A percentile compares a stretch with the other conserved stretches of the same genome.
Conservation (phyloP, 2,329 filamentous ascomycete species). For the Aspergillus neotritici region DNA sequence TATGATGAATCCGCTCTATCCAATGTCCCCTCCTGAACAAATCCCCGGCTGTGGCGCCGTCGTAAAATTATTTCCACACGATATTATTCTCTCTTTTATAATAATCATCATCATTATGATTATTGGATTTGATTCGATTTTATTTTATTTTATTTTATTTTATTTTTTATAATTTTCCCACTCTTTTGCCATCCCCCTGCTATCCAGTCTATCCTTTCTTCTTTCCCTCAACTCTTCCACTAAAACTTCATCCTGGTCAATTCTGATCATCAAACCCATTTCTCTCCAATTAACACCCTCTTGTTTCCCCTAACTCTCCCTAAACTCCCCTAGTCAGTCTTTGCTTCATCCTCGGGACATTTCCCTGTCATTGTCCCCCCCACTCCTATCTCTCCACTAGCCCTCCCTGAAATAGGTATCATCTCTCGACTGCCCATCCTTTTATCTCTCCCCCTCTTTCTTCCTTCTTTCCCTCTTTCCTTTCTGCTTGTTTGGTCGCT, state of each 20-base stretch:
- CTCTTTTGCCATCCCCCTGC: conserved; percentile 9
- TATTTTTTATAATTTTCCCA: conserved; percentile 7
- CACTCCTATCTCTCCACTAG: conserved; percentile 7
- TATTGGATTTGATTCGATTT: too few species aligned
- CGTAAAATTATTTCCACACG: conserved; percentile 17
- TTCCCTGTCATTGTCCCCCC: conserved; percentile 4
- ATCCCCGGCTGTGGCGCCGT: conserved; percentile 12
- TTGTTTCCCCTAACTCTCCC: neutral
- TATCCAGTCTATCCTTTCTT: conserved; percentile 3
- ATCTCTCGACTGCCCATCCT: neutral
- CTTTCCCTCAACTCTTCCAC: conserved; percentile 5
- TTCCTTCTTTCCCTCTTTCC: conserved; percentile 9
- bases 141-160: neutral
- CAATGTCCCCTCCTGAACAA: conserved; percentile 8
- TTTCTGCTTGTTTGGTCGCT: conserved; percentile 11
- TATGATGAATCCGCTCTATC: neutral
- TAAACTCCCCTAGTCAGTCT: conserved; percentile 2
- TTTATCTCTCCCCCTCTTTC: conserved; percentile 2
- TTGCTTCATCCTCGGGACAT: conserved; percentile 6
- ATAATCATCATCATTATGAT: neutral
- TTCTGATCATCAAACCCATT: neutral
- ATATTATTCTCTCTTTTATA: conserved; percentile 3
- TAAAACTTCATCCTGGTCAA: neutral
- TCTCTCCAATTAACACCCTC: conserved; percentile 1
- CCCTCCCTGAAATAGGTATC: conserved; percentile 11